phyloP scores from a whole-genome alignment of 2,329 filamentous ascomycete species.

The Nemania diffusa region DNA sequence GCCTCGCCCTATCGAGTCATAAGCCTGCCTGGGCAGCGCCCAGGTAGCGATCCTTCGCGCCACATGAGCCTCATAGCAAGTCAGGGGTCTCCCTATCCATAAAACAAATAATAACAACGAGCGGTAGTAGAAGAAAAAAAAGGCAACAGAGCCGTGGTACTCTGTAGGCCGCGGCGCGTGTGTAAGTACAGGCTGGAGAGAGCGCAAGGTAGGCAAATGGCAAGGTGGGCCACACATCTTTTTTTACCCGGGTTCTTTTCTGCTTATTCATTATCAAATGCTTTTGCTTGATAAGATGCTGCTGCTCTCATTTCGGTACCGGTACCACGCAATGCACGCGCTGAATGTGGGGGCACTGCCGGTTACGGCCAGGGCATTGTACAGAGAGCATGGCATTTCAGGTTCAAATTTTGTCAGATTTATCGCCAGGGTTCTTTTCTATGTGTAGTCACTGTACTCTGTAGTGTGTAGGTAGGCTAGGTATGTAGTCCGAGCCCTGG shows the following conservation, averaged over 20 bases:
- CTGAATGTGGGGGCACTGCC: constrained; percentile 32
- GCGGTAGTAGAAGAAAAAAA: constrained; percentile 18
- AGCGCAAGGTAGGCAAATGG: background rate
- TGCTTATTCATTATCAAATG: constrained; percentile 35
- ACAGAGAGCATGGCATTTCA: constrained; percentile 23
- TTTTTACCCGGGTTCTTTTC: constrained; percentile 20
- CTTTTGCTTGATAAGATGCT: constrained; percentile 39
- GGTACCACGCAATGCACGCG: constrained; percentile 37
- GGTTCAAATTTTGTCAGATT: background rate
- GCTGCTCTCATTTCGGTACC: constrained; percentile 15
- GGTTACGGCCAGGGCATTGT: constrained; percentile 17
- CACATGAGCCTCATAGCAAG: constrained; percentile 42
- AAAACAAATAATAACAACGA: too few relatives aligned
- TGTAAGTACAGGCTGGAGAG: background rate
- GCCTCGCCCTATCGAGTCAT: constrained; percentile 45
- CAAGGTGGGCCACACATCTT: background rate
- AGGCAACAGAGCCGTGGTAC: constrained; percentile 12
- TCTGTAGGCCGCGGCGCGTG: constrained; percentile 20
- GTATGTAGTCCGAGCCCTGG: too few relatives aligned
- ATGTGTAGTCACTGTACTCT: too few relatives aligned
- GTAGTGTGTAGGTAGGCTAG: too few relatives aligned
- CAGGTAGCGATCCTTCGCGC: constrained; percentile 41
- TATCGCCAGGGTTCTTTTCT: constrained; percentile 9
- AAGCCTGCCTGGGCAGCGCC: constrained; percentile 43
- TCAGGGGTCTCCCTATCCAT: constrained; percentile 34